These are phyloP conservation scores for Agrostemma githago DNA, from an alignment of 148 eudicot species.

Conservation along the genomic window DNA sequence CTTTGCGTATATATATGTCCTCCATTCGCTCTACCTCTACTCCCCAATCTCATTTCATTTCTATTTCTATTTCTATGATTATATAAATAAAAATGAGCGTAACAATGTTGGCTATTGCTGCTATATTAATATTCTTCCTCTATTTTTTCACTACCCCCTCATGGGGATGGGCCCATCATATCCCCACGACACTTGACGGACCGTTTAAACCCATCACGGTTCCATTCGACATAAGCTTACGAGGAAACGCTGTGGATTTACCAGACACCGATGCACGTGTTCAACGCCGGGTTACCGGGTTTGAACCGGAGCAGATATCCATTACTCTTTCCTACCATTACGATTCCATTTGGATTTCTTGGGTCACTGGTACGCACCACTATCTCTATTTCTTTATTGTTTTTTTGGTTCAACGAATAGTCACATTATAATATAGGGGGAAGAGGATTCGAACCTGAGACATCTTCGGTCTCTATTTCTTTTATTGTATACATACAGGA, in stretches of 20 bases:
- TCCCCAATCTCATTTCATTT: too few relatives aligned
- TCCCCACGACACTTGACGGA: constrained; percentile 79
- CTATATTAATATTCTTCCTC: background rate
- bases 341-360: constrained; percentile 90
- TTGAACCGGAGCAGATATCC: constrained; percentile 82
- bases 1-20: too few relatives aligned
- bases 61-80: too few relatives aligned
- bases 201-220: constrained; percentile 82
- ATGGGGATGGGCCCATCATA: background rate
- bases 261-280: constrained; percentile 76
- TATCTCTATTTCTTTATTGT: too few relatives aligned
- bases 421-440: too few relatives aligned
- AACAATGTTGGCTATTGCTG: too few relatives aligned
- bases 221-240: constrained; percentile 53
- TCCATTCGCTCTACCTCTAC: too few relatives aligned
- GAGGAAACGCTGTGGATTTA: constrained; percentile 81
- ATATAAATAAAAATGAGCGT: constrained; percentile 23
- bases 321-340: constrained; percentile 64
- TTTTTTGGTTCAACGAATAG: too few relatives aligned
- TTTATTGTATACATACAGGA: too few relatives aligned
- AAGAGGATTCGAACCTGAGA: too few relatives aligned
- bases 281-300: constrained; percentile 50
- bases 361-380: constrained; percentile 72
- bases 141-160: constrained; percentile 6
- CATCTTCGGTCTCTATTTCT: too few relatives aligned